These are phyloP conservation scores for Fusarium sp. DNA, from an alignment of 2,329 filamentous ascomycete species.

Conservation along the genomic window DNA sequence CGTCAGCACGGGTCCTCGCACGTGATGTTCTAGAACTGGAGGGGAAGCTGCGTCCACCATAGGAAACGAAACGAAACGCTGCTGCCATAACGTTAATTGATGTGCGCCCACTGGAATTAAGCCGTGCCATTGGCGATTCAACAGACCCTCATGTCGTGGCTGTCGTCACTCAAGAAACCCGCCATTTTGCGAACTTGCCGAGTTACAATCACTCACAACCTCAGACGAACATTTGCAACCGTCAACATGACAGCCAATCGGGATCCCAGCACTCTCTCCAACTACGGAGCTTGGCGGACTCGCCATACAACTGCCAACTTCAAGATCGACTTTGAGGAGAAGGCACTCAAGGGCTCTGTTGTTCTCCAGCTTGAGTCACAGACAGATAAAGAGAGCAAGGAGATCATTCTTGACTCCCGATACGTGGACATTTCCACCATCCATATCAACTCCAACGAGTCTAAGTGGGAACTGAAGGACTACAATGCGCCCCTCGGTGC, in stretches of 20 bases:
- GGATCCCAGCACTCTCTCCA: constrained; percentile 91
- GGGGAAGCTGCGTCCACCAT: constrained; percentile 14
- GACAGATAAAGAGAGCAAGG: constrained; percentile 77
- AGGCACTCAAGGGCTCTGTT: constrained; percentile 82
- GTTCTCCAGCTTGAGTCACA: constrained; percentile 81
- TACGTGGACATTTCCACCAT: constrained; percentile 80
- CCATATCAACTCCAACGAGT: constrained; percentile 73
- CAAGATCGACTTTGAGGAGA: constrained; percentile 84
- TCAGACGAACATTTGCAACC: constrained; percentile 51
- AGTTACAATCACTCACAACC: constrained; percentile 43
- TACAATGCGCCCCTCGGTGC: constrained; percentile 80
- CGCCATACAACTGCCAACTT: constrained; percentile 86
- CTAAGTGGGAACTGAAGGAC: constrained; percentile 77
- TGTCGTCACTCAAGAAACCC: constrained; percentile 48
- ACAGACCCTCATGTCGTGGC: constrained; percentile 46
- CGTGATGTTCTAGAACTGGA: constrained; percentile 35
- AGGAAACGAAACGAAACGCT: constrained; percentile 13
- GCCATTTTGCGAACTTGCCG: constrained; percentile 44
- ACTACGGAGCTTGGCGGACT: constrained; percentile 90
- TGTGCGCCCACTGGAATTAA: constrained; percentile 26
- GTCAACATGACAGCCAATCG: constrained; percentile 59
- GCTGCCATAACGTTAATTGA: constrained; percentile 19
- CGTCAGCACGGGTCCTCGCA: constrained; percentile 14
- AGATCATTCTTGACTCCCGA: constrained; percentile 91
- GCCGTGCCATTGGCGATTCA: constrained; percentile 31